These are phyloP conservation scores for Saccharomycopsis schoenii DNA, from an alignment of 805 yeast genomes.

Conservation along the genomic window DNA sequence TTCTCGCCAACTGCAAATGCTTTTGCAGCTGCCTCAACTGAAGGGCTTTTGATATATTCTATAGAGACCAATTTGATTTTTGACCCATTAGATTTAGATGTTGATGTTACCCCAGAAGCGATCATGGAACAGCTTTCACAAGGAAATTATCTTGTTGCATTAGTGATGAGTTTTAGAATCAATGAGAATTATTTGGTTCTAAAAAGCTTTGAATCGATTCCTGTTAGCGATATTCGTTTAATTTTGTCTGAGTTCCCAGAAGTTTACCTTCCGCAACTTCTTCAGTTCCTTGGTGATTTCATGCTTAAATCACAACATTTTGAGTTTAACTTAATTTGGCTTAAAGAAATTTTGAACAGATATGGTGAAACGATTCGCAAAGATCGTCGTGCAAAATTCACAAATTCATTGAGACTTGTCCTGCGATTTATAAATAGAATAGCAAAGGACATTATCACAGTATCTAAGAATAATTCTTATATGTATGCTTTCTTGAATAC, in stretches of 20 bases:
- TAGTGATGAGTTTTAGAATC: conserved; percentile 88
- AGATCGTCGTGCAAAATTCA: conserved; percentile 47
- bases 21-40: conserved; percentile 93
- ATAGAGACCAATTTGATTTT: conserved; percentile 66
- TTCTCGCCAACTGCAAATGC: conserved; percentile 87
- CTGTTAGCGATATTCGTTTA: conserved; percentile 57
- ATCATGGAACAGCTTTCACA: conserved; percentile 52
- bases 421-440: conserved; percentile 67
- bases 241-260: conserved; percentile 63
- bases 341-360: conserved; percentile 50
- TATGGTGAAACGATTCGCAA: conserved; percentile 71
- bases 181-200: conserved; percentile 72
- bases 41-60: conserved; percentile 77
- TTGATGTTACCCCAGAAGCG: conserved; percentile 81
- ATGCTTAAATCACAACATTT: conserved; percentile 68
- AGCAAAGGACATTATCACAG: conserved; percentile 60
- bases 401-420: conserved; percentile 54
- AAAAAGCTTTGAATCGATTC: conserved; percentile 63
- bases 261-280: conserved; percentile 59
- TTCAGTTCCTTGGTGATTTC: conserved; percentile 60
- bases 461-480: conserved; percentile 45
- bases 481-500: conserved; percentile 34
- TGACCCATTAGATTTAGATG: conserved; percentile 91
- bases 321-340: conserved; percentile 80
- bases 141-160: conserved; percentile 54